A percentile compares a stretch with the other conserved stretches of the same genome.
Conservation (phyloP, 1,139 yeast genomes). For the Lodderomyces beijingensis region DNA sequence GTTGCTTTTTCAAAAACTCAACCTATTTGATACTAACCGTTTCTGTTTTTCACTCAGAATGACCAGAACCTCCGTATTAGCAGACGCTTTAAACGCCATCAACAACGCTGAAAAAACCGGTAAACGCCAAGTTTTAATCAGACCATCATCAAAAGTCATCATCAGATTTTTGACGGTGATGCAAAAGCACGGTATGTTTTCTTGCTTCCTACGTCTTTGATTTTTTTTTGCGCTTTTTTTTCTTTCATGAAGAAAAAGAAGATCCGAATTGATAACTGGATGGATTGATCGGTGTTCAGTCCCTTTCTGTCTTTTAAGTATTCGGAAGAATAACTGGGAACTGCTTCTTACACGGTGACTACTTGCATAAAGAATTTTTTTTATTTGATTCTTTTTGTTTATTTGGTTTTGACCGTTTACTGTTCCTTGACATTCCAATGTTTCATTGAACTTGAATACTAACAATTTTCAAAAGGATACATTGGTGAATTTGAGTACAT, state of each 20-base stretch:
- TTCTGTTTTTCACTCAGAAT: no score
- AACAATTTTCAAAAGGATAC: conserved; percentile 50
- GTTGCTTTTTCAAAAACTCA: conserved; percentile 19
- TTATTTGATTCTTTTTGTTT: no score
- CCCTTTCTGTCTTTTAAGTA: conserved; percentile 97
- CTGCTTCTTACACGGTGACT: conserved; percentile 71
- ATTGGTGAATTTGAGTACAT: conserved; percentile 98
- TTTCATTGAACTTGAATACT: conserved; percentile 6
- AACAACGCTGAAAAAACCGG: conserved; percentile 99
- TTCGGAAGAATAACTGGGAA: conserved; percentile 75
- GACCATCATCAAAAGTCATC: conserved; percentile 99
- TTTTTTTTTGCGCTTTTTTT: conserved; percentile 3
- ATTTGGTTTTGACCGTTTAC: conserved; percentile 69
- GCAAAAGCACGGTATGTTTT: conserved; percentile 68
- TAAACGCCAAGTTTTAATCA: conserved; percentile 96
- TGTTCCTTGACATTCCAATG: conserved; percentile 58
- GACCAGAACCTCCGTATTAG: conserved; percentile 99
- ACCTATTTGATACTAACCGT: conserved; percentile 12
- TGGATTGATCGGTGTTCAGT: conserved; percentile 83
- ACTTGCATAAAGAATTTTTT: conserved; percentile 20
- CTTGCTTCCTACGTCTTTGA: no score
- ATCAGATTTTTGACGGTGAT: conserved; percentile 94
- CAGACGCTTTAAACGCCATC: conserved; percentile 97
- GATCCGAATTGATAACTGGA: conserved; percentile 94
- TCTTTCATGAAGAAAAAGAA: conserved; percentile 3